These are phyloP conservation scores for Eucalyptus cloeziana DNA, from an alignment of 345 rosid species.

Conservation along the genomic window DNA sequence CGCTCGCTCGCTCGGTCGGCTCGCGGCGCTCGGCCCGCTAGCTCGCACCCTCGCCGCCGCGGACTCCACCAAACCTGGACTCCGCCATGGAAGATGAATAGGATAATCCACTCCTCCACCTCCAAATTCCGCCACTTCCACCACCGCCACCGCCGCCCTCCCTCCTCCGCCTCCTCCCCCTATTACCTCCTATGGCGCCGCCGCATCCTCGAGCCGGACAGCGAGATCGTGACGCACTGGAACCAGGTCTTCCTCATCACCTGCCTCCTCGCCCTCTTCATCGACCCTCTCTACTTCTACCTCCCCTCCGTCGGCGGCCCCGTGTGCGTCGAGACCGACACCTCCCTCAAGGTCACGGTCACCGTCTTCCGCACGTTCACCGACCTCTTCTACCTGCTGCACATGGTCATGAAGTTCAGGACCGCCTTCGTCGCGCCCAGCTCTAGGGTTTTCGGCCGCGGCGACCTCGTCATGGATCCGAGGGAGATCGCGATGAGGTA, in stretches of 20 bases:
- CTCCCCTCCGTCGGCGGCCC: conserved; percentile 47
- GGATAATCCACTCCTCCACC: conserved; percentile 5
- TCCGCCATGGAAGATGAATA: conserved; percentile 16
- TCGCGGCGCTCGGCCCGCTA: neutral
- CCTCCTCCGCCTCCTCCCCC: conserved; percentile 6
- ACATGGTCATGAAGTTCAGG: conserved; percentile 69
- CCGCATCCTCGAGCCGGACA: conserved; percentile 84
- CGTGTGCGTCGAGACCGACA: conserved; percentile 45
- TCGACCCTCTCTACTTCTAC: conserved; percentile 79
- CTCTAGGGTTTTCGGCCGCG: conserved; percentile 72
- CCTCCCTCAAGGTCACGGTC: conserved; percentile 30
- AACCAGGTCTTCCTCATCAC: conserved; percentile 76
- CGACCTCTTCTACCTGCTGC: conserved; percentile 55
- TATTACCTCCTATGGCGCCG: conserved; percentile 61
- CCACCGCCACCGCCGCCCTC: neutral
- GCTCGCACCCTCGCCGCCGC: neutral
- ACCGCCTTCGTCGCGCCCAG: conserved; percentile 71
- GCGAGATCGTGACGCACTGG: conserved; percentile 75
- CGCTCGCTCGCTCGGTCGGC: neutral
- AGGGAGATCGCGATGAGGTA: conserved; percentile 57
- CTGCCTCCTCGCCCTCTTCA: conserved; percentile 70
- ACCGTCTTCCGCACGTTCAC: conserved; percentile 55
- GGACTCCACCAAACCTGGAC: neutral
- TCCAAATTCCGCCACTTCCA: conserved; percentile 25
- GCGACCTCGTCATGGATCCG: conserved; percentile 84